Evolutionary conservation across 2,329 filamentous ascomycete species (phyloP), one percentile per base, ranked within the genome.

Genomic region (Pseudocercospora musae): DNA sequence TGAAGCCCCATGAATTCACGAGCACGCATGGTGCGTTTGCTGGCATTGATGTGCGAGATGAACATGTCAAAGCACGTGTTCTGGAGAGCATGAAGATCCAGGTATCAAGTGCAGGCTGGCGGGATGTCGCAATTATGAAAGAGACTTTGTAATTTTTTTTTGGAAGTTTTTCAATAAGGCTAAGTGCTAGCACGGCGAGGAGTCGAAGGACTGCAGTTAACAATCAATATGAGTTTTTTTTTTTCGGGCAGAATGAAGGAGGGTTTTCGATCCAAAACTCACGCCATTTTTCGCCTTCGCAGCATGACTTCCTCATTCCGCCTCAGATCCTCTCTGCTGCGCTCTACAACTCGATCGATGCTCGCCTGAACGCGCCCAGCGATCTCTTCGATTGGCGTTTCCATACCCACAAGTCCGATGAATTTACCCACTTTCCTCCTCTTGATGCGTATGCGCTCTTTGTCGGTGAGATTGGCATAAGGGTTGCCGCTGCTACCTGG

Each of bases 51-150:
- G 85, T 92, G 2, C 78, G 81, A 62, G 76, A 77, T 53, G 68
- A 70, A 4, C 77, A 81, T 65, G 79, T 91, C 58, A 92, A 89
- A 78, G 72, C 73, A 62, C 83, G 89, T 66, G 82, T 94, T 25
- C 70, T 92, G 71, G 85, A 91, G 63, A 93, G 90, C 73, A 91
- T 91, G 82, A 85, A 91, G 79, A 89, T 91, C 20, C 89, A 92
- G 71, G 79, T 88, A 2, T 78, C 72, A 66, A 67, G 63, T 4
- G 67, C 68, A 63, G 68, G 66, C 15, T 74, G 68, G 71, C 58
- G 44, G 27, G 66, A 63, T 50, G 67, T 72, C 61, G 63, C 61
- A 9, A 60, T 73, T 13, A 57, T 75, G 42, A 52, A 67, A 8
- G 69, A 73, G 64, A 62, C 55, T n/a, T 27, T 68, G 11, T 67